Conservation (phyloP, 2,329 filamentous ascomycete genomes). For the Fonsecaea erecta region DNA sequence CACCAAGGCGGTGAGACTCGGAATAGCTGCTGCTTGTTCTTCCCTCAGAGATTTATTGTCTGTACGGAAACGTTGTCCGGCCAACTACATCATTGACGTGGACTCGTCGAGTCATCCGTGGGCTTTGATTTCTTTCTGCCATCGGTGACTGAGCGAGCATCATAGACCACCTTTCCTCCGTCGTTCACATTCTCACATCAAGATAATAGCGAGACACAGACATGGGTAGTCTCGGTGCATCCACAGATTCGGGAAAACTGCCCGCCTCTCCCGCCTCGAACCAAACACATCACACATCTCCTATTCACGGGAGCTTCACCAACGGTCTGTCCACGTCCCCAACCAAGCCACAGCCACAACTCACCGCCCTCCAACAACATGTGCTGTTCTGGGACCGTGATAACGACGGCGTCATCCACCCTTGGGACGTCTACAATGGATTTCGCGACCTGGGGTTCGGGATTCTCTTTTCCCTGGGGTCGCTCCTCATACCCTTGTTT, state of each 20-base stretch:
- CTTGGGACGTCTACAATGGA: slow-evolving; percentile 56
- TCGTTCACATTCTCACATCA: neutral
- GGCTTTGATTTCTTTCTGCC: neutral
- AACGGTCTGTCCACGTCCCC: neutral
- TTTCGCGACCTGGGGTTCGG: slow-evolving; percentile 53
- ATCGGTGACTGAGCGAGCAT: neutral
- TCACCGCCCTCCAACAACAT: slow-evolving; percentile 32
- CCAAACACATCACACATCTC: neutral
- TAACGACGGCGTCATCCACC: slow-evolving; percentile 58
- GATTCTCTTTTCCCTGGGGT: slow-evolving; percentile 44
- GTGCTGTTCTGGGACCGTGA: slow-evolving; percentile 59
- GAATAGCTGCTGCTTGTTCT: neutral
- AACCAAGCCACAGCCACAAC: neutral
- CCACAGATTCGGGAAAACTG: neutral
- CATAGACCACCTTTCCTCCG: neutral
- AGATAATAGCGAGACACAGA: neutral
- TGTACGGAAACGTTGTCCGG: neutral
- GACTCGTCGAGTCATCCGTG: neutral
- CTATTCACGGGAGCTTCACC: neutral
- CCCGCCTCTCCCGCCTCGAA: neutral
- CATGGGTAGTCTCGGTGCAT: neutral
- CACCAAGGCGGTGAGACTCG: neutral
- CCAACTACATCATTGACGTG: neutral
- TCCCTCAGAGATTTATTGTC: neutral
- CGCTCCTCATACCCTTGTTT: slow-evolving; percentile 48